phyloP scores from a whole-genome alignment of 331 rosid species.

The Acacia pycnantha region DNA sequence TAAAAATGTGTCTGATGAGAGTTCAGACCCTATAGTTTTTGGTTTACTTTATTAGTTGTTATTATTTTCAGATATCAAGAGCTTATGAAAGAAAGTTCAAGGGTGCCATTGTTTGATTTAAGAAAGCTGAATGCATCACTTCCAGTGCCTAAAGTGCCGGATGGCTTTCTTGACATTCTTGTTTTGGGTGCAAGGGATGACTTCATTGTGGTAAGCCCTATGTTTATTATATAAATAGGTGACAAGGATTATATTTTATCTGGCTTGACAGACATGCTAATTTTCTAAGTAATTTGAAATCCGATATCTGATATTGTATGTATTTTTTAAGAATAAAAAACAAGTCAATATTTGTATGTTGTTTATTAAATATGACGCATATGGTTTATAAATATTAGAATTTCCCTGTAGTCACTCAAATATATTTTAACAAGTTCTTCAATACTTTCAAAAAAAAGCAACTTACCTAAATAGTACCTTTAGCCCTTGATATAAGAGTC shows the following conservation, averaged over 20 bases:
- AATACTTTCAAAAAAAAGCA: background rate
- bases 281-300: background rate
- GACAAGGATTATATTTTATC: background rate
- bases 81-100: conserved; percentile 90
- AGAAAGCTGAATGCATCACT: conserved; percentile 85
- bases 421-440: background rate
- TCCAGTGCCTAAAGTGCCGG: conserved; percentile 71
- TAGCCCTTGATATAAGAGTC: no score
- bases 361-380: background rate
- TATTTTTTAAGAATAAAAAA: background rate
- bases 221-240: background rate
- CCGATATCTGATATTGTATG: background rate
- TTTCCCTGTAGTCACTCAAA: background rate
- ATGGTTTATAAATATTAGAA: background rate
- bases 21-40: background rate
- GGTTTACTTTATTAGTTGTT: background rate
- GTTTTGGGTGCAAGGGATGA: conserved; percentile 81
- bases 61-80: conserved; percentile 68
- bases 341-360: background rate
- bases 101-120: conserved; percentile 87
- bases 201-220: conserved; percentile 72
- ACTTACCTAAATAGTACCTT: no score
- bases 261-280: background rate
- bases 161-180: conserved; percentile 56
- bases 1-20: background rate